Base-by-base conservation (phyloP, 495 filamentous ascomycete species). In the Antarctomyces pellizariae region DNA sequence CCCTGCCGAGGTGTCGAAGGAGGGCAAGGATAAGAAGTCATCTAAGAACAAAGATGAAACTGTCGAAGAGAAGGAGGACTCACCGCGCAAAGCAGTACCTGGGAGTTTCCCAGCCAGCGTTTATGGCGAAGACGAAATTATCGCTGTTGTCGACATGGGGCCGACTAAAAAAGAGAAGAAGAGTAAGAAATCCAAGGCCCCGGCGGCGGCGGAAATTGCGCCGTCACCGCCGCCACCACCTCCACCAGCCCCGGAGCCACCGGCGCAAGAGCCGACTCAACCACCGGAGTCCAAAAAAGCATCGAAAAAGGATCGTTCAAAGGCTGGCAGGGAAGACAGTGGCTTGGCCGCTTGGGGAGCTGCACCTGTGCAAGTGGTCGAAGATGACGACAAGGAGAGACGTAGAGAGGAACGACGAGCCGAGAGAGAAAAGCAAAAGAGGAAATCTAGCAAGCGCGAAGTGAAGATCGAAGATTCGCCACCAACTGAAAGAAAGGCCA, bases 21-120 rank as follows among this genome's bases (percentile, higher is more conserved):
- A 34, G 41, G 52, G 37, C 36, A 57, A 38, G 44, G 53, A 33
- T 32, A 45, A 31, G 25, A 17, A 23, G 16, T 13, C n/a, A 4
- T 41, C 39, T 11, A 37, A 36, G 18, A 38, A 52, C 53, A 24
- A 67, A 59, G 36, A 57, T 47, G 34, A 57, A 53, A 24, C 34
- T 9, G 26, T 33, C 22, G 67, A 72, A 36, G 70, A 75, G 35
- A 62, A 67, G 34, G 59, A 62, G 35, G 11, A 52, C 49, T 19
- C 56, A 52, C 22, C 56, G 68, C 6, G 59, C 66, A 63, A 48
- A 17, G 45, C 37, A 1, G 30, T 57, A 8, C 61, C 59, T 24
- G 57, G 57, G 24, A 50, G 48, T 11, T 63, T 59, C 34, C 61
- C 59, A 2, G n/a, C n/a, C n/a, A 13, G 36, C 14, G 53, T 52